phyloP scores from a whole-genome alignment of 176 grass and related monocot genomes.

The Musa acuminata region DNA sequence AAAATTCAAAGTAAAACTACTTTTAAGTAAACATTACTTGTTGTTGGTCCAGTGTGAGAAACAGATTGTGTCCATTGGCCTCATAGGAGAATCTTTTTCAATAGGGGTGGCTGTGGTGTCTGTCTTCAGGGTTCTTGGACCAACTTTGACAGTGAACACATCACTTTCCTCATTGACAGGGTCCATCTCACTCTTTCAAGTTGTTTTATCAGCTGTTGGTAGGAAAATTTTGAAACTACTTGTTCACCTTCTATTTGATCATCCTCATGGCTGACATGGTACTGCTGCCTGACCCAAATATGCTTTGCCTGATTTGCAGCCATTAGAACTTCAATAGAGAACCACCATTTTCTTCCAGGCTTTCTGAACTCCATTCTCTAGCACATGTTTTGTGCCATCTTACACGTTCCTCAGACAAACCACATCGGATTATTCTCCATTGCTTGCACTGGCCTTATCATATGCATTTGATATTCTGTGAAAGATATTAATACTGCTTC shows the following conservation, averaged over 20 bases:
- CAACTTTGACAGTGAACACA: constrained; percentile 30
- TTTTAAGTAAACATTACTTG: constrained; percentile 8
- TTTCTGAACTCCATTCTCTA: constrained; percentile 38
- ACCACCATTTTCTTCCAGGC: constrained; percentile 94
- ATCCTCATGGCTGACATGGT: constrained; percentile 55
- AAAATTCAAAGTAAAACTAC: not conserved
- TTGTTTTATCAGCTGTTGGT: constrained; percentile 38
- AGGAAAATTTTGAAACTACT: constrained; percentile 64
- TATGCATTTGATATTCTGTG: constrained; percentile 25
- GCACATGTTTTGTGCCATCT: constrained; percentile 82
- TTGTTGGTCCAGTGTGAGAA: constrained; percentile 27
- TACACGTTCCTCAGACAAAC: constrained; percentile 32
- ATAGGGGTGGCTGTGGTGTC: constrained; percentile 27
- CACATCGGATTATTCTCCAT: constrained; percentile 27
- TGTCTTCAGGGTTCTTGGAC: constrained; percentile 58
- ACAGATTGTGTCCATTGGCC: constrained; percentile 20
- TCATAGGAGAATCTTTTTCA: constrained; percentile 25
- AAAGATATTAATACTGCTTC: constrained; percentile 54
- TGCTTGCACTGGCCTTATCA: constrained; percentile 63
- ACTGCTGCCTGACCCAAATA: constrained; percentile 79
- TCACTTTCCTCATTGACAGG: constrained; percentile 22
- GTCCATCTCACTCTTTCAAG: constrained; percentile 30
- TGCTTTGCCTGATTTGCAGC: constrained; percentile 44
- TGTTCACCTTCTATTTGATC: constrained; percentile 46
- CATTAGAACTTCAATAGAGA: constrained; percentile 42